phyloP scores from a whole-genome alignment of 2,329 filamentous ascomycete species.

The Cladosporium cucumerinum region DNA sequence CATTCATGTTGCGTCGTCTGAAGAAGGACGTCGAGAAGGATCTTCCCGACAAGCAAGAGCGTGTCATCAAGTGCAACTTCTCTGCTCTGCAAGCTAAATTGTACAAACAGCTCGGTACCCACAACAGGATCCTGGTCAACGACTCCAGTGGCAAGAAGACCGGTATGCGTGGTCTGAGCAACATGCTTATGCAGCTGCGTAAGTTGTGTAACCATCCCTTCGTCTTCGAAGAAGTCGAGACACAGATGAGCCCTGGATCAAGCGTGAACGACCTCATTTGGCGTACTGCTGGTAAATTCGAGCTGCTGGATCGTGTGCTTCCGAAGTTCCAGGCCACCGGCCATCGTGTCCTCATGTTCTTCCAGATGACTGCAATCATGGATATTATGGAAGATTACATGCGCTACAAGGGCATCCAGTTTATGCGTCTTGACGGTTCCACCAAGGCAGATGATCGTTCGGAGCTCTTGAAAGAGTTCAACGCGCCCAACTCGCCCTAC shows the following conservation, averaged over 20 bases:
- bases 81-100: slow-evolving; percentile 89
- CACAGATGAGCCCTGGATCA: slow-evolving; percentile 89
- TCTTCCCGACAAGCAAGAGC: slow-evolving; percentile 96
- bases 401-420: slow-evolving; percentile 75
- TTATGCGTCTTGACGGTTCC: slow-evolving; percentile 89
- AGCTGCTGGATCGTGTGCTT: slow-evolving; percentile 84
- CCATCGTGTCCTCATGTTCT: slow-evolving; percentile 98
- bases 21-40: slow-evolving; percentile 99
- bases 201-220: slow-evolving; percentile 99
- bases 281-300: slow-evolving; percentile 96
- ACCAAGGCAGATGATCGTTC: slow-evolving; percentile 98
- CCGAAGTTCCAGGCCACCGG: slow-evolving; percentile 90
- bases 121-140: slow-evolving; percentile 90
- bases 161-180: slow-evolving; percentile 89
- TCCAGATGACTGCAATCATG: slow-evolving; percentile 99
- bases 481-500: slow-evolving; percentile 83
- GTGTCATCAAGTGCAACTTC: slow-evolving; percentile 98
- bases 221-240: slow-evolving; percentile 96
- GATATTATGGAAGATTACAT: slow-evolving; percentile 99
- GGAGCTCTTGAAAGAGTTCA: slow-evolving; percentile 83
- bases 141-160: slow-evolving; percentile 96
- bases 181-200: slow-evolving; percentile 99
- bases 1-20: slow-evolving; percentile 94
- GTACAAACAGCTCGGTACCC: slow-evolving; percentile 95
- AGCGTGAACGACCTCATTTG: slow-evolving; percentile 90